Conservation (phyloP, 2,329 filamentous ascomycete genomes). For the Aphanocladium album region DNA sequence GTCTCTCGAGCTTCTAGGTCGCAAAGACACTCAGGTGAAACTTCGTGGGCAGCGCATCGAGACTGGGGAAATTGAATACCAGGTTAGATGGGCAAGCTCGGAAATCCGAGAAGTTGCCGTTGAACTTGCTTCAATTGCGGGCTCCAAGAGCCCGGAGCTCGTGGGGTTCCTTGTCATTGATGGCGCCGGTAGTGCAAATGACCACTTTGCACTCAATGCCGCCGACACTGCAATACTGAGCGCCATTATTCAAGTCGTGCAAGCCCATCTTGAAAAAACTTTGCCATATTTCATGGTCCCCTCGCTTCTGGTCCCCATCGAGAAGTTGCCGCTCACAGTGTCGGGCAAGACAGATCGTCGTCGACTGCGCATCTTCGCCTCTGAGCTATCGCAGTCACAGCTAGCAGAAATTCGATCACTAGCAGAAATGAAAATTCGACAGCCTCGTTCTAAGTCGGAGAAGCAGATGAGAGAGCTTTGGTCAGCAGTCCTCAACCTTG, state of each 20-base stretch:
- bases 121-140: neutral
- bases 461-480: neutral
- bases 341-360: neutral
- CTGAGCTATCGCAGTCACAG: neutral
- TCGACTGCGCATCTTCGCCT: neutral
- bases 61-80: slow-evolving; percentile 15
- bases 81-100: neutral
- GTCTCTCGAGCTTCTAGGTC: slow-evolving; percentile 6
- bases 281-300: slow-evolving; percentile 8
- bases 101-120: slow-evolving; percentile 1
- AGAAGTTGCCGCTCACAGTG: neutral
- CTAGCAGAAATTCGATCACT: neutral
- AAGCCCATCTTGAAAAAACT: neutral
- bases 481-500: neutral
- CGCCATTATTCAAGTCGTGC: neutral
- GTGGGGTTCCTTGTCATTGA: neutral
- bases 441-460: neutral
- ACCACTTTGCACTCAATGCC: neutral
- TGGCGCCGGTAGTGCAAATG: neutral
- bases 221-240: neutral
- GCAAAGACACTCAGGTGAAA: slow-evolving; percentile 8
- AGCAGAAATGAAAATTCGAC: neutral
- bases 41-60: slow-evolving; percentile 7
- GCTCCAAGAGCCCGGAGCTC: neutral
- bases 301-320: neutral